These are phyloP conservation scores for Lactarius deliciosus DNA, from an alignment of 768 basidiomycete genomes.

Conservation along the genomic window DNA sequence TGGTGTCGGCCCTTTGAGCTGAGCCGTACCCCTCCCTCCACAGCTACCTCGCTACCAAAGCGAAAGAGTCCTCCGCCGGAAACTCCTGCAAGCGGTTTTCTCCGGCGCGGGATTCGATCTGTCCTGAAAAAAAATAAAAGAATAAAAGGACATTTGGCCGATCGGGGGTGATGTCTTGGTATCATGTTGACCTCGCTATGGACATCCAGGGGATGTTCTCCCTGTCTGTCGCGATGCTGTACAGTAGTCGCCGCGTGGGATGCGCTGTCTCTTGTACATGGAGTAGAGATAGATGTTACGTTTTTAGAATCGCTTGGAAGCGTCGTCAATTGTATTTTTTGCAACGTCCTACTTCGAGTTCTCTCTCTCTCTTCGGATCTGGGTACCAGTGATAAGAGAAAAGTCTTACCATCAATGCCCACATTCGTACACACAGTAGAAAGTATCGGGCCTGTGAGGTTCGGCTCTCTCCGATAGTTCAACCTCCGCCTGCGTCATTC, in stretches of 20 bases:
- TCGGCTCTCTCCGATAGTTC: no score
- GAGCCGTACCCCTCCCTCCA: neutral
- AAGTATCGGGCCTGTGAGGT: no score
- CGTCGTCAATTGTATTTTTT: neutral
- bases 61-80: slow-evolving; percentile 63
- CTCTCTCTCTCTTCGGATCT: no score
- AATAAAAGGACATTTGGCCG: neutral
- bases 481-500: no score
- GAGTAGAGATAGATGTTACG: neutral
- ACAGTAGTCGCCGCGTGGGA: no score
- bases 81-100: slow-evolving; percentile 83
- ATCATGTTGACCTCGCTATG: no score
- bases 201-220: no score
- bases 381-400: no score
- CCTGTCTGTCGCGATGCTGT: no score
- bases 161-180: neutral
- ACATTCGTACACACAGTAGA: no score
- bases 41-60: slow-evolving; percentile 71
- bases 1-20: neutral
- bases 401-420: no score
- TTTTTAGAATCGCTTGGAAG: neutral
- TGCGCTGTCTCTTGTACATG: neutral
- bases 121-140: slow-evolving; percentile 53
- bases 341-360: neutral
- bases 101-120: slow-evolving; percentile 92